Conservation (phyloP, 1,284 basidiomycete species). For the Amylostereum areolatum region DNA sequence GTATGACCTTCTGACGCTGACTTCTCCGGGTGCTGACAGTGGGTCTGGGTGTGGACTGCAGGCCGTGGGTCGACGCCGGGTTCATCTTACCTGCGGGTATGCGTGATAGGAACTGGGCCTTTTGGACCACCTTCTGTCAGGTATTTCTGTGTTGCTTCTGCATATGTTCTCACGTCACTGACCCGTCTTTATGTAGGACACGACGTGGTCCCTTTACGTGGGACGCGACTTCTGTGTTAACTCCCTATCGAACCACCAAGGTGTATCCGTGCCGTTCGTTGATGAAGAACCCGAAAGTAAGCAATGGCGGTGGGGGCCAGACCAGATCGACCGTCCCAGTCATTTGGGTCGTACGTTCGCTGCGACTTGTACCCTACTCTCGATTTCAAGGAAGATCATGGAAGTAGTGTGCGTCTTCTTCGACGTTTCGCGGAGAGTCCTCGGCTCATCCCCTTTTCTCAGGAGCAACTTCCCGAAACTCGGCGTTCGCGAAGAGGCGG, state of each 20-base stretch:
- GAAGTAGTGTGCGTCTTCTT: conserved; percentile 46
- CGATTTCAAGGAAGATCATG: conserved; percentile 51
- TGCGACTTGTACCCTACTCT: conserved; percentile 46
- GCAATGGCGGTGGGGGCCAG: conserved; percentile 36
- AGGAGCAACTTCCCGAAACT: conserved; percentile 23
- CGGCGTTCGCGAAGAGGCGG: conserved; percentile 30
- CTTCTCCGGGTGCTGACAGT: conserved; percentile 26
- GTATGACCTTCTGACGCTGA: neutral
- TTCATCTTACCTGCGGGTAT: conserved; percentile 43
- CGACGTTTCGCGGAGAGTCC: neutral
- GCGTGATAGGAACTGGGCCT: conserved; percentile 50
- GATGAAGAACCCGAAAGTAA: conserved; percentile 39
- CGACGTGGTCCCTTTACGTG: conserved; percentile 55
- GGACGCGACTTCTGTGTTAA: conserved; percentile 49
- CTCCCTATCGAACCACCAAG: conserved; percentile 27
- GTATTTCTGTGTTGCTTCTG: conserved; percentile 18
- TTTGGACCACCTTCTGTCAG: conserved; percentile 48
- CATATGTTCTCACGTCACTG: neutral
- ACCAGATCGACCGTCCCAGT: conserved; percentile 38
- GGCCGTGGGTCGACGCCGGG: conserved; percentile 46
- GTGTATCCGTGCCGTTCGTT: conserved; percentile 38
- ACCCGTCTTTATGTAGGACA: conserved; percentile 30
- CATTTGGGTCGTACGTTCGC: conserved; percentile 46
- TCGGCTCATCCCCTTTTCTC: neutral
- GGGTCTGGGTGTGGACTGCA: conserved; percentile 52